Evolutionary conservation across 495 filamentous ascomycete species (phyloP).

Genomic region (Xylaria longipes): DNA sequence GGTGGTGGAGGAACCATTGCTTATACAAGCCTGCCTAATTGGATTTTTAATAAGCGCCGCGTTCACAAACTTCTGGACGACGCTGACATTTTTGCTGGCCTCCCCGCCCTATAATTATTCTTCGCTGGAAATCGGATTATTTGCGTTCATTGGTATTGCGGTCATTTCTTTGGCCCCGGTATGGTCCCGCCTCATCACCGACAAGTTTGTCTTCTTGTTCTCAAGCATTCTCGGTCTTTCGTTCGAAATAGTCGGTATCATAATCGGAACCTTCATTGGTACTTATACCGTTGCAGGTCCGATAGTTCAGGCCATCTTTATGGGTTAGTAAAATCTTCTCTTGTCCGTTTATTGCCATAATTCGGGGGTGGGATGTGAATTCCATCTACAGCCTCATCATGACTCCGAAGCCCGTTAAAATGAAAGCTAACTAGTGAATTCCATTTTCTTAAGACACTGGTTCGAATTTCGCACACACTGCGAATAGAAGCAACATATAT

Average conservation of each 20-base stretch:
- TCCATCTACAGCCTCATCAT: not conserved
- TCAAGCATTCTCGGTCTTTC: slow-evolving; percentile 67
- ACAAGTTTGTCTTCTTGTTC: slow-evolving; percentile 69
- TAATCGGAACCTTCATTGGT: slow-evolving; percentile 74
- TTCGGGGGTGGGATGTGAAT: not conserved
- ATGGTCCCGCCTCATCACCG: slow-evolving; percentile 74
- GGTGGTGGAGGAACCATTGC: slow-evolving; percentile 63
- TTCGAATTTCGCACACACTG: slow-evolving; percentile 75
- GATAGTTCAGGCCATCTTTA: slow-evolving; percentile 69
- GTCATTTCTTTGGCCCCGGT: slow-evolving; percentile 70
- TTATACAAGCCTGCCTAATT: slow-evolving; percentile 60
- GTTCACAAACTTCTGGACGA: slow-evolving; percentile 63
- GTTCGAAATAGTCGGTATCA: slow-evolving; percentile 65
- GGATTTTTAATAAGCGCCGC: slow-evolving; percentile 42
- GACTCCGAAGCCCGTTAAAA: not conserved
- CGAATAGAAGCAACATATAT: slow-evolving; percentile 75
- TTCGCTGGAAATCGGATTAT: slow-evolving; percentile 74
- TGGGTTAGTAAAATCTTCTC: slow-evolving; percentile 21
- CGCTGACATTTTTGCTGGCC: slow-evolving; percentile 76
- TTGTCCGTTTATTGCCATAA: not conserved
- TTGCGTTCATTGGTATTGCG: slow-evolving; percentile 76
- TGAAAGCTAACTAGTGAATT: not conserved
- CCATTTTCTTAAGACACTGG: slow-evolving; percentile 65
- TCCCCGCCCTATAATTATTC: slow-evolving; percentile 70
- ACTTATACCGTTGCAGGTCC: slow-evolving; percentile 72